Evolutionary conservation across 2,329 filamentous ascomycete genomes (phyloP), one percentile per base, ranked within the genome.

Genomic region (Blumeriella jaapii): DNA sequence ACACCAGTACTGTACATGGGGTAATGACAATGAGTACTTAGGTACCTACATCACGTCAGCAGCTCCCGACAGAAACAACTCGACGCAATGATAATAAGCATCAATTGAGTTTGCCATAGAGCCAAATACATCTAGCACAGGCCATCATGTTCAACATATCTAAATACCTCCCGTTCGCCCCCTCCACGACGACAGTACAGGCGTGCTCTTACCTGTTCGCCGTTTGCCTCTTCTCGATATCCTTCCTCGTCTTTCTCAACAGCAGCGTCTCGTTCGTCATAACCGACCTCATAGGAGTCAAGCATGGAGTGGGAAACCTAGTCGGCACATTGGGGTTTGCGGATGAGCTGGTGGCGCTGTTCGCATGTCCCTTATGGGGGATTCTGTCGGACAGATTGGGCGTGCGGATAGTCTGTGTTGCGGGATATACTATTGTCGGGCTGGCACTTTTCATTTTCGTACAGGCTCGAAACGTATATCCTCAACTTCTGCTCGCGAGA

Each of bases 161-260:
- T 10, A 51, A 34, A 45, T 53, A 50, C 34, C 49, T 58, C 4
- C 74, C 74, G 17, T 78, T 79, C 58, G 64, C 71, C 42, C 57
- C 64, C 14, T 65, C 68, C 28, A 74, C 71, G n/a, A 77, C 74
- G 9, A 60, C 66, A 4, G 55, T 71, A 13, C 74, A 80, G 52
- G 75, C 72, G n/a, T 57, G 70, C 38, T 81, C 82, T 18, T 93
- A 93, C 58, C 74, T 93, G 22, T 68, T 86, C 45, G 79, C 78
- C 55, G 81, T 91, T 52, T 82, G 81, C 41, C 74, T 93, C 49
- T 89, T 89, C 65, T 84, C 78, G 59, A 91, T 93, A 53, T 80
- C 81, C 36, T 91, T 91, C 62, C 78, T 93, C 46, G 84, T 93
- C 52, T 93, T 93, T 61, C 71, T 93, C 44, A 91, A 91, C 64